A percentile compares a stretch with the other conserved stretches of the same genome.
Evolutionary conservation across 805 yeast species (phyloP).

Genomic region (Candida parachauliodes): DNA sequence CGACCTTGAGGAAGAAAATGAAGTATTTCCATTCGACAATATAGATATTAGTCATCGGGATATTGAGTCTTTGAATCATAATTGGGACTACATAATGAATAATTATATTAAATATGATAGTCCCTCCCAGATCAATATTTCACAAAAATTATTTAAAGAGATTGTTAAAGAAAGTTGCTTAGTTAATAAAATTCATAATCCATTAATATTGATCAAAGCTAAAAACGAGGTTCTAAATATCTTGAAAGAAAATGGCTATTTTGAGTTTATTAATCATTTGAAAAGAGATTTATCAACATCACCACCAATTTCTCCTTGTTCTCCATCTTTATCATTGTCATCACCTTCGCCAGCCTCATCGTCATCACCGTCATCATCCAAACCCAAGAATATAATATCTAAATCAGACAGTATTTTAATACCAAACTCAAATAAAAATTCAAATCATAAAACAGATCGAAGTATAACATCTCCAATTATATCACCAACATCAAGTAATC

Average conservation of each 20-base stretch:
- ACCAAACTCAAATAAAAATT: neutral
- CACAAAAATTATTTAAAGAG: constrained; percentile 33
- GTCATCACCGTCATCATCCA: neutral
- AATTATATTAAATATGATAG: constrained; percentile 40
- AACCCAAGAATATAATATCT: neutral
- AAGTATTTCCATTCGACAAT: neutral
- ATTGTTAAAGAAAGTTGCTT: constrained; percentile 18
- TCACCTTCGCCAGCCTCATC: too few relatives aligned
- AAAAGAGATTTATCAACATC: constrained; percentile 2
- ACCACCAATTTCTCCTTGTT: too few relatives aligned
- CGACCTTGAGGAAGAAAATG: constrained; percentile 10
- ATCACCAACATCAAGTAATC: constrained; percentile 4
- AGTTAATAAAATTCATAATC: constrained; percentile 20
- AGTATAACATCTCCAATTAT: constrained; percentile 4
- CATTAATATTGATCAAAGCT: constrained; percentile 23
- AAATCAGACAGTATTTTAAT: neutral
- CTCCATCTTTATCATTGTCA: too few relatives aligned
- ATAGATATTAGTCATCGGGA: constrained; percentile 1
- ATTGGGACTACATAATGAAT: constrained; percentile 38
- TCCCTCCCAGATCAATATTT: constrained; percentile 47
- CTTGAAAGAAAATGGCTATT: constrained; percentile 33
- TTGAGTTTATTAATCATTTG: constrained; percentile 10
- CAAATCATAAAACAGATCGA: neutral
- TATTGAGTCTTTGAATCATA: constrained; percentile 13
- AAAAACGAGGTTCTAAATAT: constrained; percentile 29